Conservation (phyloP, 140 eudicot genomes). For the Anethum foeniculum region DNA sequence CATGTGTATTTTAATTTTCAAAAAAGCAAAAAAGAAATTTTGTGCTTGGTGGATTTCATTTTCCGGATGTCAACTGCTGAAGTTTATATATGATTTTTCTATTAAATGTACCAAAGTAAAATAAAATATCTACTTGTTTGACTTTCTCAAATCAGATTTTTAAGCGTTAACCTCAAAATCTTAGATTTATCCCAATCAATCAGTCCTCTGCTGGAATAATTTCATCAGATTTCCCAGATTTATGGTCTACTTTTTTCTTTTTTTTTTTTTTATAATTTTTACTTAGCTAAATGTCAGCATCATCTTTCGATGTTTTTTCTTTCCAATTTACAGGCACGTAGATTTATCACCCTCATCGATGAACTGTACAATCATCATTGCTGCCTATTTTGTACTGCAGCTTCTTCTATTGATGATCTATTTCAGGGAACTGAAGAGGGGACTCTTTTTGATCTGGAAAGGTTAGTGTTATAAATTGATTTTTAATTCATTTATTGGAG, state of each 20-base stretch:
- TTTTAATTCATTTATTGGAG: neutral
- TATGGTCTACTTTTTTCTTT: neutral
- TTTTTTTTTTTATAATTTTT: neutral
- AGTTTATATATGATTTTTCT: neutral
- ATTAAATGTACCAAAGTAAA: neutral
- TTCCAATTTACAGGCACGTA: slow-evolving; percentile 66
- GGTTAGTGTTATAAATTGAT: slow-evolving; percentile 30
- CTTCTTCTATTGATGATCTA: slow-evolving; percentile 73
- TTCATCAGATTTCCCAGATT: neutral
- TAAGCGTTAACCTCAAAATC: neutral
- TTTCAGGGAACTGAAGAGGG: slow-evolving; percentile 98
- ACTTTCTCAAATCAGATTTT: neutral
- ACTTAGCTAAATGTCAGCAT: neutral
- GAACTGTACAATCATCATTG: slow-evolving; percentile 94
- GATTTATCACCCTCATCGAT: slow-evolving; percentile 90
- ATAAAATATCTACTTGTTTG: neutral
- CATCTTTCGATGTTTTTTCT: neutral
- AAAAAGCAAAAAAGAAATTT: neutral
- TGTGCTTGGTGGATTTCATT: neutral
- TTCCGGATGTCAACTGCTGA: neutral
- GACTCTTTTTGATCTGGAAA: slow-evolving; percentile 85
- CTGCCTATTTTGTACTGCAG: slow-evolving; percentile 71
- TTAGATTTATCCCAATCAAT: neutral
- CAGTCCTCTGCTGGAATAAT: neutral
- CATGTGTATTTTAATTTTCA: neutral